phyloP scores from a whole-genome alignment of 768 basidiomycete species.

The Russula foetens region DNA sequence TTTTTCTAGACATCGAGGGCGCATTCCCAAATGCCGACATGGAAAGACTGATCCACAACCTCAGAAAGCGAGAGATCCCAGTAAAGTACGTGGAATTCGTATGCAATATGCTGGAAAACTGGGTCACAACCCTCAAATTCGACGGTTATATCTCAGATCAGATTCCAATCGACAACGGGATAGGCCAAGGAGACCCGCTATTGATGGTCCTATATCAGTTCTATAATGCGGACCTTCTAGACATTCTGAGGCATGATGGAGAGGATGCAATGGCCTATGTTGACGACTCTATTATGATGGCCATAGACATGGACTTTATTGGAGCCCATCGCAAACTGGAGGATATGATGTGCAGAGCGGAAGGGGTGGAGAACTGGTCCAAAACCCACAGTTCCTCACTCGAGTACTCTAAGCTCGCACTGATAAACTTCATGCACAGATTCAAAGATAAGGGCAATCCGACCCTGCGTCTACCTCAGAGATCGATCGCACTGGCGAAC shows the following conservation, averaged over 20 bases:
- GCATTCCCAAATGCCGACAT: not conserved
- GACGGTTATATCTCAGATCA: not conserved
- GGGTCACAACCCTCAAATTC: not conserved
- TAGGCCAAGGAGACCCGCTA: slow-evolving; percentile 9
- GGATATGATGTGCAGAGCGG: no score
- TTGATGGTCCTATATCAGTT: no score
- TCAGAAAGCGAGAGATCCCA: not conserved
- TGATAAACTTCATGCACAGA: not conserved
- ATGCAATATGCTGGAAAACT: not conserved
- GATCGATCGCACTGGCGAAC: not conserved
- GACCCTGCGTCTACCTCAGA: no score
- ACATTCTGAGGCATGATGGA: no score
- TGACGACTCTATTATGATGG: not conserved
- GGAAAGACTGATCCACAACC: not conserved
- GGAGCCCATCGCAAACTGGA: not conserved
- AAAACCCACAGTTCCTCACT: not conserved
- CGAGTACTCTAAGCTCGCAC: not conserved
- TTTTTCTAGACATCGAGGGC: slow-evolving; percentile 16
- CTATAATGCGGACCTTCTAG: no score
- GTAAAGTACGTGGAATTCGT: not conserved
- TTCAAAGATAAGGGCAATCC: no score
- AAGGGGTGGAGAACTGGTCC: no score
- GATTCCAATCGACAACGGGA: slow-evolving; percentile 20
- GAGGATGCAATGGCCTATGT: slow-evolving; percentile 4
- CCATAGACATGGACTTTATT: not conserved